These are phyloP conservation scores for Colletotrichum lindemuthianum DNA, from an alignment of 2,329 filamentous ascomycete genomes.

Conservation along the genomic window DNA sequence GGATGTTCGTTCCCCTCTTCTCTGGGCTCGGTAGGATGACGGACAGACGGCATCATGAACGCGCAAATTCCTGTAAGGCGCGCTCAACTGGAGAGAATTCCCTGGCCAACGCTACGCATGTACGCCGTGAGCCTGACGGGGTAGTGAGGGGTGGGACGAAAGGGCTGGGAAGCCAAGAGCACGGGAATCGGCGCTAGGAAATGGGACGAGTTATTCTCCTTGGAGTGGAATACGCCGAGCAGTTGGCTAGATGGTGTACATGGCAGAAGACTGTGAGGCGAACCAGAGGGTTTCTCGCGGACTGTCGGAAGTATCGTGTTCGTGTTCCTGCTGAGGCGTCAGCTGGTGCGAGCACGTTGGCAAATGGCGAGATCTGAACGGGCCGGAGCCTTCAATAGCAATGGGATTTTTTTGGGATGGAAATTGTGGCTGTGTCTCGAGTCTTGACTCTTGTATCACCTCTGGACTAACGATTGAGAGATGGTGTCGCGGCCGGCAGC, in stretches of 20 bases:
- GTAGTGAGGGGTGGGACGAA: not conserved
- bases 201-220: not conserved
- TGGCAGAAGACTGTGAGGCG: not conserved
- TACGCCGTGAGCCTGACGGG: not conserved
- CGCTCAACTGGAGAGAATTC: not conserved
- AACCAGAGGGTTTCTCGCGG: conserved; percentile 1
- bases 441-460: not conserved
- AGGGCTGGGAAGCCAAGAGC: not conserved
- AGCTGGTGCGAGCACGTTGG: conserved; percentile 29
- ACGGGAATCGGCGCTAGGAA: conserved; percentile 13
- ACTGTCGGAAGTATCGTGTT: too few relatives aligned
- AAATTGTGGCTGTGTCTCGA: conserved; percentile 26
- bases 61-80: not conserved
- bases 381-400: not conserved
- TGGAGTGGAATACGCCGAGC: not conserved
- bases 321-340: conserved; percentile 4
- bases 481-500: not conserved
- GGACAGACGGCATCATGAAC: conserved; percentile 1
- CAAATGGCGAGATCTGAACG: conserved; percentile 29
- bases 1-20: not conserved
- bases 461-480: not conserved
- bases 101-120: not conserved
- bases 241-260: conserved; percentile 11
- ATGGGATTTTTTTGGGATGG: not conserved
- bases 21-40: conserved; percentile 2